These are phyloP conservation scores for Diaporthe batatas DNA, from an alignment of 2,329 filamentous ascomycete genomes.

Conservation along the genomic window DNA sequence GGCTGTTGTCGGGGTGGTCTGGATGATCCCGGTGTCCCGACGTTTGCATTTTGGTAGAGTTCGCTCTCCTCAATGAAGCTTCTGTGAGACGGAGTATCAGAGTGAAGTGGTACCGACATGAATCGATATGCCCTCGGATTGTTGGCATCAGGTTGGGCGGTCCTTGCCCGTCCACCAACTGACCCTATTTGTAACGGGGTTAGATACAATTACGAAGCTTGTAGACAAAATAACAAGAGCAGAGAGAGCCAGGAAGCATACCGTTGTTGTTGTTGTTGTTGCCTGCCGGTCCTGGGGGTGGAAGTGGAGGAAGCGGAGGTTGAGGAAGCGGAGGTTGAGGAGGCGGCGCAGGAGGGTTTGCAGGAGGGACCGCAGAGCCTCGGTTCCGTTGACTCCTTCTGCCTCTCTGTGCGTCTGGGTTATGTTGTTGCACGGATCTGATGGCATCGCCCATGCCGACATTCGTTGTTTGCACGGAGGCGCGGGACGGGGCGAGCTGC, in stretches of 20 bases:
- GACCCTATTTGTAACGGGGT: neutral
- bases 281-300: neutral
- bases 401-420: neutral
- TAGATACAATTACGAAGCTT: neutral
- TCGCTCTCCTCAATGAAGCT: constrained; percentile 49
- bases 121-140: neutral
- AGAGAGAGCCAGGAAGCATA: neutral
- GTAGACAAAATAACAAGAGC: too few relatives aligned
- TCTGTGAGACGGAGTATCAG: constrained; percentile 37
- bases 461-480: neutral
- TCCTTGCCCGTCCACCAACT: constrained; percentile 2
- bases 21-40: constrained; percentile 46
- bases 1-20: constrained; percentile 5
- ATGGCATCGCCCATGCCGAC: constrained; percentile 5
- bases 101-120: constrained; percentile 32
- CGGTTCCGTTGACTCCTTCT: neutral
- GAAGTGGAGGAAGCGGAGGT: neutral
- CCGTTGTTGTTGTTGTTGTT: constrained; percentile 9
- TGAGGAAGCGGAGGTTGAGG: neutral
- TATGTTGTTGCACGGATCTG: constrained; percentile 12
- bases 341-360: constrained; percentile 10
- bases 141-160: constrained; percentile 13
- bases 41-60: constrained; percentile 44
- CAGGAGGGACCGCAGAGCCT: neutral
- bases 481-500: neutral